Percentiles rank a stretch among this genome's conserved stretches.
phyloP scores from a whole-genome alignment of 2,329 filamentous ascomycete genomes.

The Talaromyces sp. region DNA sequence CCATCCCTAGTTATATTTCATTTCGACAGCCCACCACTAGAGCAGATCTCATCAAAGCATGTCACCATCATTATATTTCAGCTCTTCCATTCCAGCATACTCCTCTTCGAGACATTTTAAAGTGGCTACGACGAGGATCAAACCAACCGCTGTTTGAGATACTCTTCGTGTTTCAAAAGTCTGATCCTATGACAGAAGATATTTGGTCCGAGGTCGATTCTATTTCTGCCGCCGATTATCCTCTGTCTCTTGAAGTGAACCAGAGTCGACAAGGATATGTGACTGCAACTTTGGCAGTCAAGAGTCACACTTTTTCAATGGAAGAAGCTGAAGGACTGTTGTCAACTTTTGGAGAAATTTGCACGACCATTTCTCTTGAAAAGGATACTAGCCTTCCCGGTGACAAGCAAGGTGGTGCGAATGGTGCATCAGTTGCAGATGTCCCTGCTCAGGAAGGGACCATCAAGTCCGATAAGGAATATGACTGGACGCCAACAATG shows the following conservation, averaged over 20 bases:
- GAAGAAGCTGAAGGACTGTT: constrained; percentile 37
- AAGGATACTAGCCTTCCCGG: neutral
- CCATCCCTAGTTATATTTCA: constrained; percentile 64
- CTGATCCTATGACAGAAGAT: constrained; percentile 20
- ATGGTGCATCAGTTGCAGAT: constrained; percentile 15
- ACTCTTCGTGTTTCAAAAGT: constrained; percentile 74
- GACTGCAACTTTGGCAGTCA: constrained; percentile 56
- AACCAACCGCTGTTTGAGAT: constrained; percentile 67
- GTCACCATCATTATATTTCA: constrained; percentile 66
- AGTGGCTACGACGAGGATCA: constrained; percentile 62
- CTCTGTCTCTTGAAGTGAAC: constrained; percentile 71
- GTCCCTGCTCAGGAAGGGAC: neutral
- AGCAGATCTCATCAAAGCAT: constrained; percentile 55
- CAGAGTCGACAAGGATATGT: constrained; percentile 48
- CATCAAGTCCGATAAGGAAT: constrained; percentile 23
- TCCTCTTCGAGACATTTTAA: constrained; percentile 72
- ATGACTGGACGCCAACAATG: constrained; percentile 58
- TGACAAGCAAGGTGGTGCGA: constrained; percentile 1
- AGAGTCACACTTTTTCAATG: constrained; percentile 40
- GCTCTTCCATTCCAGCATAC: constrained; percentile 73
- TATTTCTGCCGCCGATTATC: constrained; percentile 58
- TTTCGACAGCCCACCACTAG: constrained; percentile 49
- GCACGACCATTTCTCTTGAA: constrained; percentile 33
- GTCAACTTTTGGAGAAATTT: constrained; percentile 35
- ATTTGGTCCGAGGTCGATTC: constrained; percentile 56